A percentile compares a stretch with the other conserved stretches of the same genome.
Conservation (phyloP, 2,329 filamentous ascomycete genomes). For the Pseudocercospora cruenta region DNA sequence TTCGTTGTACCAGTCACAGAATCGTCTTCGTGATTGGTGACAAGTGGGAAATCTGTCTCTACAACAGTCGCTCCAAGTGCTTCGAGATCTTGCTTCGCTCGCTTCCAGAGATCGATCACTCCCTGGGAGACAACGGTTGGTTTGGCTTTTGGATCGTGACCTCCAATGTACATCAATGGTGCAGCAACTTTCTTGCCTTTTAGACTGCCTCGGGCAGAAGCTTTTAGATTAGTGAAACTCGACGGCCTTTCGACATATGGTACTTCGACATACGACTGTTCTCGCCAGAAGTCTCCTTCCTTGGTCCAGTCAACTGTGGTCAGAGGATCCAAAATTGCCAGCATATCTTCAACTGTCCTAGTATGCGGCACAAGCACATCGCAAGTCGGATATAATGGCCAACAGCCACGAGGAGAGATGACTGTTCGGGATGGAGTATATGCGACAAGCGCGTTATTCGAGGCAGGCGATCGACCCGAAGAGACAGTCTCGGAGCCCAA, state of each 20-base stretch:
- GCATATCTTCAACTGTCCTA: slow-evolving; percentile 55
- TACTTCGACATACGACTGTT: slow-evolving; percentile 52
- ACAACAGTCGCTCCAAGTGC: slow-evolving; percentile 48
- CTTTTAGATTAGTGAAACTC: slow-evolving; percentile 41
- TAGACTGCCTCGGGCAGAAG: slow-evolving; percentile 38
- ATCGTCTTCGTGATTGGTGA: slow-evolving; percentile 52
- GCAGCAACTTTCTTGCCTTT: slow-evolving; percentile 53
- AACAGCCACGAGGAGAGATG: slow-evolving; percentile 56
- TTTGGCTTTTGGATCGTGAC: slow-evolving; percentile 39
- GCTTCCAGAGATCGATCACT: slow-evolving; percentile 44
- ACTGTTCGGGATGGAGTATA: slow-evolving; percentile 60
- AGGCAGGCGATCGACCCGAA: slow-evolving; percentile 60
- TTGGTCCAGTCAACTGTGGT: slow-evolving; percentile 47
- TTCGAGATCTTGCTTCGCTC: slow-evolving; percentile 44
- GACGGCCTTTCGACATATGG: slow-evolving; percentile 41
- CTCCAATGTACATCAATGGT: slow-evolving; percentile 57
- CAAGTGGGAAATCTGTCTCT: slow-evolving; percentile 51
- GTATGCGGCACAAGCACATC: slow-evolving; percentile 60
- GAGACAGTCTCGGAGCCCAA: slow-evolving; percentile 61
- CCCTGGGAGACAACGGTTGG: slow-evolving; percentile 42
- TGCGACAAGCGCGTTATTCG: slow-evolving; percentile 59
- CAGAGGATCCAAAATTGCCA: slow-evolving; percentile 55
- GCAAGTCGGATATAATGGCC: slow-evolving; percentile 61
- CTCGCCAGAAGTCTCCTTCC: slow-evolving; percentile 59
- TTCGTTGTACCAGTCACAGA: slow-evolving; percentile 41